Base-by-base conservation (phyloP, 2,329 filamentous ascomycete genomes). In the Colletotrichum gigasporum region DNA sequence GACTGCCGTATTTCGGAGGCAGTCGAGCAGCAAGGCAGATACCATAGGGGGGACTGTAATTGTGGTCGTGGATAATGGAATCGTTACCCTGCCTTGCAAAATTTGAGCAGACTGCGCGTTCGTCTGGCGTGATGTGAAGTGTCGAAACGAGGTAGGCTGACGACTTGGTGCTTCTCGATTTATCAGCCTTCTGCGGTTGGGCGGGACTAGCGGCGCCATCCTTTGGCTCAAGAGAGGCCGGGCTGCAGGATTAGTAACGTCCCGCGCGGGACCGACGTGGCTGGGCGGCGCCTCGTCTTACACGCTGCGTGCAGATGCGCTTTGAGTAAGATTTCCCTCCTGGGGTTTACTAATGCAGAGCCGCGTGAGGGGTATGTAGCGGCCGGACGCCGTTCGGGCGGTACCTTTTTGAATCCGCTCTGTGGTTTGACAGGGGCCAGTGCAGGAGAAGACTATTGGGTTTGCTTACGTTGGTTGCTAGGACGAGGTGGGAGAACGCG, bases 11-110 rank as follows among this genome's bases (percentile, higher is more conserved):
- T 34, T 55, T 44, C 16, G 11, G 18, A 32, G 30, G 50, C 51
- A 63, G 58, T 35, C 30, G 20, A 26, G 52, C 37, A 14, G 44
- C 41, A 34, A 22, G 47, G 35, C 45, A 48, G 56, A 62, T 62
- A 65, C 56, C 56, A 65, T 42, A 16, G 9, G 35, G 30, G 45
- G 52, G 62, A 44, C 56, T 65, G 56, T 65, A 65, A 62, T 65
- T 60, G 55, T 64, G 60, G 61, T 60, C 61, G 41, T 54, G 61
- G 62, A 62, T 62, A 65, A 55, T 42, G 61, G 61, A 55, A 61
- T 22, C 14, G 30, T 28, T 37, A 37, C 56, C 42, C 57, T 48
- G 41, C 57, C 50, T 41, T 41, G 16, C 24, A 16, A 35, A 44
- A 3, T 30, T 18, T 51, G n/a, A n/a, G n/a, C n/a, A n/a, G n/a